Evolutionary conservation across 495 filamentous ascomycete genomes (phyloP), one percentile per base, ranked within the genome.

Genomic region (Cercophora scortea): DNA sequence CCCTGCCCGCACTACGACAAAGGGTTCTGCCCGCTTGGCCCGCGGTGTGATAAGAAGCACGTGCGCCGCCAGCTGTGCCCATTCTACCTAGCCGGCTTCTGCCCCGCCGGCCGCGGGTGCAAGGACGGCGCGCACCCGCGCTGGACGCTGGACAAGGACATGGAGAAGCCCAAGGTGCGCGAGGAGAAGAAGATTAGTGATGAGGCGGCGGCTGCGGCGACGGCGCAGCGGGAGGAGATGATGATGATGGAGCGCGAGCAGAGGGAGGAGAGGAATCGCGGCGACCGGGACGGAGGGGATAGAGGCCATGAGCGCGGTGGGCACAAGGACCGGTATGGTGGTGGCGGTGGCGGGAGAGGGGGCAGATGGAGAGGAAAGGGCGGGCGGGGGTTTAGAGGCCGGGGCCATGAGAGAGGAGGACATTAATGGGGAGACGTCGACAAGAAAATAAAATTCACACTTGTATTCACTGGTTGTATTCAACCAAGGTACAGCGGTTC

Each of bases 41-140:
- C 91, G 4, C 70, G 78, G 25, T 98, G 93, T 66, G 83, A 85
- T 9, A 88, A 95, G 70, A 86, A 86, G 56, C 93, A 98, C 67
- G 82, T 94, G 46, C 71, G 82, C 33, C 82, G 88, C 34, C 79
- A 79, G 41, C 62, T 95, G 1, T 98, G 93, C 65, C 68, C 71
- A n/a, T 95, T 81, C 68, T 98, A 94, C 61, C 75, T 97, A 32
- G 88, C 89, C 1, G 94, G 94, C 1, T 98, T 98, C 70, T 98
- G 93, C 64, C 93, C 93, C 0, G 85, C 94, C 8, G 53, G 91
- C 10, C 81, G 79, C 53, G 65, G 53, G 0, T 97, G 94, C 65
- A 79, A 82, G 62, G 78, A 79, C 53, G 84, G 90, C 32, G 87
- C 88, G 4, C 93, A 98, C 71, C 81, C 91, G 9, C 72, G 81